A percentile compares a stretch with the other conserved stretches of the same genome.
phyloP scores from a whole-genome alignment of 2,329 filamentous ascomycete species.

The Trichothecium roseum region DNA sequence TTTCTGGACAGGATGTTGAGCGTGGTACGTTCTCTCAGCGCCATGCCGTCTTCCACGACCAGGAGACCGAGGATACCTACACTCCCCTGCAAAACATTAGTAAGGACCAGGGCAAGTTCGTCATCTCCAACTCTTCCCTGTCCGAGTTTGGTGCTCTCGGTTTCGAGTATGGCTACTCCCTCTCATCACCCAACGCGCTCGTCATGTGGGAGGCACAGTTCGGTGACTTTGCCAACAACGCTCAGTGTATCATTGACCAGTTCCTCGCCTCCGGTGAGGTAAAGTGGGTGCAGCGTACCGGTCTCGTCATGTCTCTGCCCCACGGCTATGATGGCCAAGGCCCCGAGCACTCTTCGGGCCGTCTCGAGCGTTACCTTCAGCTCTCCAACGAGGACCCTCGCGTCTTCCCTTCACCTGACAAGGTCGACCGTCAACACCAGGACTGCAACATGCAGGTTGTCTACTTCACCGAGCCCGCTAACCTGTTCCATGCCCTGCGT shows the following conservation, averaged over 20 bases:
- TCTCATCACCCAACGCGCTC: constrained; percentile 91
- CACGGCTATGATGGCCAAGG: constrained; percentile 98
- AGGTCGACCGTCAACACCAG: constrained; percentile 93
- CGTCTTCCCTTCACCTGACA: constrained; percentile 78
- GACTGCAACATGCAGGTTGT: constrained; percentile 99
- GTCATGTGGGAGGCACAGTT: constrained; percentile 99
- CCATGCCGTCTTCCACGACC: constrained; percentile 94
- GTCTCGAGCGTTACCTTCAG: constrained; percentile 94
- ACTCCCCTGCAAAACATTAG: constrained; percentile 83
- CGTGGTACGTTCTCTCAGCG: constrained; percentile 98
- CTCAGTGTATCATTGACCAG: constrained; percentile 97
- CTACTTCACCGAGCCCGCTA: constrained; percentile 93
- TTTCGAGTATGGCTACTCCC: constrained; percentile 97
- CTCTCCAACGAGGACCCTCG: constrained; percentile 96
- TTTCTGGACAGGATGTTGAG: constrained; percentile 98
- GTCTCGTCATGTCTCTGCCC: constrained; percentile 89
- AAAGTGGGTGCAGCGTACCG: constrained; percentile 98
- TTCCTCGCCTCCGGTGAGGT: constrained; percentile 96
- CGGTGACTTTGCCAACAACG: constrained; percentile 99
- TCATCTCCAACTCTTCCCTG: constrained; percentile 91
- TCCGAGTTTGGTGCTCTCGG: constrained; percentile 66
- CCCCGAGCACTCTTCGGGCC: constrained; percentile 93
- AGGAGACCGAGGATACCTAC: constrained; percentile 86
- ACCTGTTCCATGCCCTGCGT: constrained; percentile 91
- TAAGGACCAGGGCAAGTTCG: constrained; percentile 88